Evolutionary conservation across 495 filamentous ascomycete species (phyloP).

Genomic region (Tuber umbilicatum): DNA sequence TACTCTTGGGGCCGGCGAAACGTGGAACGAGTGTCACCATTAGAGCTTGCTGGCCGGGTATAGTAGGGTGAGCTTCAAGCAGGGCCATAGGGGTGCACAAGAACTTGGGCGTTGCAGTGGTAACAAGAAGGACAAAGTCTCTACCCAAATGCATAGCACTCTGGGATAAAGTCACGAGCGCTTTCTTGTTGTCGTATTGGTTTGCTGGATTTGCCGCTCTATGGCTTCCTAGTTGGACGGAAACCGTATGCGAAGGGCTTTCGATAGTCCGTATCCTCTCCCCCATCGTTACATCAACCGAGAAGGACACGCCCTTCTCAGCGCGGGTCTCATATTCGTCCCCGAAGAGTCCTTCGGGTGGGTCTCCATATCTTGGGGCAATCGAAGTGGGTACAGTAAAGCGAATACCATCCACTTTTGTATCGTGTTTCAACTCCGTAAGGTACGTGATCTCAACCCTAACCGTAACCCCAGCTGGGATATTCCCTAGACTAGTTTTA

Average conservation of each 20-base stretch:
- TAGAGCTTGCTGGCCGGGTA: too few species aligned
- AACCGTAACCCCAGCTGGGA: slow-evolving; percentile 52
- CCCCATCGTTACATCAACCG: slow-evolving; percentile 55
- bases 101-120: slow-evolving; percentile 47
- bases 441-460: slow-evolving; percentile 60
- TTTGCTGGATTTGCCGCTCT: slow-evolving; percentile 34
- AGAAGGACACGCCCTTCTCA: slow-evolving; percentile 51
- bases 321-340: slow-evolving; percentile 13
- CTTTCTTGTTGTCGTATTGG: slow-evolving; percentile 50
- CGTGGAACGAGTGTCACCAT: too few species aligned
- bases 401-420: too few species aligned
- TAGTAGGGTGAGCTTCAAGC: slow-evolving; percentile 56
- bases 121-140: slow-evolving; percentile 53
- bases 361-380: too few species aligned
- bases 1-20: slow-evolving; percentile 51
- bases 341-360: slow-evolving; percentile 27
- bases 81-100: slow-evolving; percentile 53
- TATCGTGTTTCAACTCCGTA: slow-evolving; percentile 60
- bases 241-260: slow-evolving; percentile 61
- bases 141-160: slow-evolving; percentile 47
- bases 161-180: slow-evolving; percentile 55
- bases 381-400: slow-evolving; percentile 65
- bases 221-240: slow-evolving; percentile 48
- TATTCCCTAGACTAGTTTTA: too few species aligned
- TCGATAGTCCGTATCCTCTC: too few species aligned